Conservation (phyloP, 2,329 filamentous ascomycete species). For the Nemania serpens region DNA sequence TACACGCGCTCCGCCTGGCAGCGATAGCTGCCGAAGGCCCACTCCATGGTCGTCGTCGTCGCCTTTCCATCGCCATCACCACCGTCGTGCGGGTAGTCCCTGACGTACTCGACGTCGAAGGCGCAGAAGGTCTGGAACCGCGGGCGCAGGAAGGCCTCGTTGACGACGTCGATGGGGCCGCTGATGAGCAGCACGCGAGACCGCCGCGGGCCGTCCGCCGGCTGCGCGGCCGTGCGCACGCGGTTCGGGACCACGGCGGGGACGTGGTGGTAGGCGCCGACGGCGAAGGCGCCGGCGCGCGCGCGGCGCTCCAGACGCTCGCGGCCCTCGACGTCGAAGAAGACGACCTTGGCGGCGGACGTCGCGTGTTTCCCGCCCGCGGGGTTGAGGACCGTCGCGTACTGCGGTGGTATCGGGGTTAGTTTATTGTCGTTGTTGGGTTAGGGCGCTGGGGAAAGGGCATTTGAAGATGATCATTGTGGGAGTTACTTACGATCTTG, state of each 20-base stretch:
- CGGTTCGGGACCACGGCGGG: constrained; percentile 10
- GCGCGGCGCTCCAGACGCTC: not conserved
- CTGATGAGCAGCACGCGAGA: no score
- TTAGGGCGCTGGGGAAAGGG: no score
- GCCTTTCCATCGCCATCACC: not conserved
- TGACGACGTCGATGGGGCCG: not conserved
- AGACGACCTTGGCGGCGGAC: constrained; percentile 19
- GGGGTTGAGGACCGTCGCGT: constrained; percentile 6
- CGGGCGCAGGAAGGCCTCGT: not conserved
- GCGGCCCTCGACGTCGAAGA: constrained; percentile 13
- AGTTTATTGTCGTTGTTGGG: no score
- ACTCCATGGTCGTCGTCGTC: constrained; percentile 1
- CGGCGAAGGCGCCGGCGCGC: not conserved
- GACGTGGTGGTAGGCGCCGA: not conserved
- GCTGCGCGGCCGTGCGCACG: not conserved
- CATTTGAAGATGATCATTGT: no score
- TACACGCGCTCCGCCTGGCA: constrained; percentile 14
- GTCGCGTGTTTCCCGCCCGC: not conserved
- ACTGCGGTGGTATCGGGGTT: not conserved
- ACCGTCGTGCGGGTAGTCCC: not conserved
- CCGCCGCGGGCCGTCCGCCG: no score
- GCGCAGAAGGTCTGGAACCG: constrained; percentile 2
- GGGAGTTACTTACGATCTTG: constrained; percentile 4
- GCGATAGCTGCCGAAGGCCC: constrained; percentile 19
- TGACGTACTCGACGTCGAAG: constrained; percentile 16